Percentiles rank a stretch among this genome's conserved stretches.
Conservation (phyloP, 2,329 filamentous ascomycete genomes). For the Aspergillus sp. region DNA sequence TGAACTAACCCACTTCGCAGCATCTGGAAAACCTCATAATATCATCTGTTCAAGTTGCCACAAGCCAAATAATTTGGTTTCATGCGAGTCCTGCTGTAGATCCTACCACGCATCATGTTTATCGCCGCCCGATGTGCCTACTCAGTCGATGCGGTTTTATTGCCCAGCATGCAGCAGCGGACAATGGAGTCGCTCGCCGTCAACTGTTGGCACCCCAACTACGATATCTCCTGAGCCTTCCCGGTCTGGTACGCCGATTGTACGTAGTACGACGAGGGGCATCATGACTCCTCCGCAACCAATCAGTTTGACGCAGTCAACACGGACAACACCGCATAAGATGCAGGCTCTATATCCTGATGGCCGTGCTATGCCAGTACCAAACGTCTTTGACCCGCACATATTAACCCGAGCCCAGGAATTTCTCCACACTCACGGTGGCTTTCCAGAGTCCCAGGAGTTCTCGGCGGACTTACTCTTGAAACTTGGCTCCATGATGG, state of each 20-base stretch:
- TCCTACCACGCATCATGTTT: slow-evolving; percentile 31
- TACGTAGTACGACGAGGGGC: not conserved
- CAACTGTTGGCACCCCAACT: slow-evolving; percentile 9
- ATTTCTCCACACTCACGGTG: slow-evolving; percentile 14
- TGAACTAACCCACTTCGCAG: slow-evolving; percentile 14
- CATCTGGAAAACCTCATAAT: slow-evolving; percentile 30
- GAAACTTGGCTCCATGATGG: slow-evolving; percentile 25
- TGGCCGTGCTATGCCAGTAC: not conserved
- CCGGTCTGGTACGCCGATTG: slow-evolving; percentile 12
- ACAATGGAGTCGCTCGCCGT: slow-evolving; percentile 23
- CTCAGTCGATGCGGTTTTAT: slow-evolving; percentile 15
- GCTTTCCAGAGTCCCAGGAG: slow-evolving; percentile 12
- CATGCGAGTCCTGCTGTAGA: slow-evolving; percentile 32
- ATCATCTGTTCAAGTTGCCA: slow-evolving; percentile 30
- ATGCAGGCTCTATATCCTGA: not conserved
- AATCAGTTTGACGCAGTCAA: not conserved
- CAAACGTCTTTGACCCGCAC: not conserved
- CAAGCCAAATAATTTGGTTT: slow-evolving; percentile 25
- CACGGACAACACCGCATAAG: not conserved
- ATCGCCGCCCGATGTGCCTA: not conserved
- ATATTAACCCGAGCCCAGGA: slow-evolving; percentile 8
- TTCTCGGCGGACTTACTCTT: slow-evolving; percentile 19
- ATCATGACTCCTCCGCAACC: not conserved
- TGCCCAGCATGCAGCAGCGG: slow-evolving; percentile 28
- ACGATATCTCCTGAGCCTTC: slow-evolving; percentile 10